Evolutionary conservation across 225 moss, liverwort and hornwort genomes (phyloP), one percentile per base, ranked within the genome.

Genomic region (Pseudoscleropodium purum): DNA sequence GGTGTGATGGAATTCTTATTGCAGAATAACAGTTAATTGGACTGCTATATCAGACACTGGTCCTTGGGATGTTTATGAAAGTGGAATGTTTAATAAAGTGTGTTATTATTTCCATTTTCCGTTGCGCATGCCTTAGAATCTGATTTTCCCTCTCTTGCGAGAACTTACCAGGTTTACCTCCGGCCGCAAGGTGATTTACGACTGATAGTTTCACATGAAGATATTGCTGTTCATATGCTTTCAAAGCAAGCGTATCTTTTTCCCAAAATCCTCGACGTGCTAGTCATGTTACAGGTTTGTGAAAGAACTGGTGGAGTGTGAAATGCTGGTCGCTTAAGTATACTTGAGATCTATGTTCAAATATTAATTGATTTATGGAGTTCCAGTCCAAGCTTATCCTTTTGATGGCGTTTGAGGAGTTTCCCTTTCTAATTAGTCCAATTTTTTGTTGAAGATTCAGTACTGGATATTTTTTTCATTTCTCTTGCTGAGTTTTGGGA

Each of bases 161-260:
- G 82, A 87, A 52, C 70, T 63, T 74, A 84, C 43, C 89, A 94
- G 94, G 93, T 94, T 87, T 94, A 94, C 87, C 91, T 94, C 81
- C 91, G 94, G 79, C 94, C 94, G 84, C 94, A 94, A 93, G 93
- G 94, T 90, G 94, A 94, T 90, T 90, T 94, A 89, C 92, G 94
- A 73, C 80, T 94, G 81, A 92, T 94, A 88, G 92, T 94, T 87
- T 90, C 94, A 83, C 94, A 94, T 89, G 92, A 83, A 86, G 82
- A 93, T 75, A 89, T 91, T 87, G 94, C 94, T 83, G 90, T 93
- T 75, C 75, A 92, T 82, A 90, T 94, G 92, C 92, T 94, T 65
- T 91, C 87, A 60, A 3, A 90, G 31, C 89, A 84, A 81, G 76
- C 79, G 45, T n/a, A 92, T 56, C 90, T 93, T 69, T 94, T 93